Evolutionary conservation across 345 rosid genomes (phyloP).

Genomic region (Camelina hispida): DNA sequence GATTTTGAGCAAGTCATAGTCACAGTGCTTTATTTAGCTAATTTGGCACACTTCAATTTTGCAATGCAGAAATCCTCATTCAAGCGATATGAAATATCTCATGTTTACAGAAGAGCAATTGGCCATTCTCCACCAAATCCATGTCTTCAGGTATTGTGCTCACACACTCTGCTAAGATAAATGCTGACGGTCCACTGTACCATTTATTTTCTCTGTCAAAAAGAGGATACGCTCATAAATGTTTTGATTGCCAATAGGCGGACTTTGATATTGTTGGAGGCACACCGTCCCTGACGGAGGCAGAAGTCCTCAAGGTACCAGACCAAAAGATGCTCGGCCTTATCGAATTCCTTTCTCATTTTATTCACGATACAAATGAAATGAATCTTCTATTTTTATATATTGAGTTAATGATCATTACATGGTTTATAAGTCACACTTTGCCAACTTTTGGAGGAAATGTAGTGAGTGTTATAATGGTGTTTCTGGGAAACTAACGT

Average conservation of each 20-base stretch:
- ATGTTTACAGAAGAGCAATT: constrained; percentile 84
- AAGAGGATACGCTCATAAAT: constrained; percentile 19
- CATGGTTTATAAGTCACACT: constrained; percentile 8
- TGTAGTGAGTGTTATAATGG: constrained; percentile 9
- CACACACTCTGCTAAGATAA: constrained; percentile 10
- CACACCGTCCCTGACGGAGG: constrained; percentile 82
- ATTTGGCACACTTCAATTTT: constrained; percentile 29
- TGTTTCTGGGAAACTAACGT: background rate
- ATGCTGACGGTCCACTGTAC: background rate
- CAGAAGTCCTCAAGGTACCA: constrained; percentile 73
- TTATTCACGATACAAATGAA: background rate
- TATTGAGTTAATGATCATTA: background rate
- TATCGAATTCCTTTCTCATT: too few species aligned
- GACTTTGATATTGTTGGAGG: constrained; percentile 97
- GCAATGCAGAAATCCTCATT: constrained; percentile 77
- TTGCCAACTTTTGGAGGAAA: background rate
- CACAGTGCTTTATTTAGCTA: constrained; percentile 5
- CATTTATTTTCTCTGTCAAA: constrained; percentile 28
- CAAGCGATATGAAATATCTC: constrained; percentile 83
- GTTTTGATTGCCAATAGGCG: constrained; percentile 58
- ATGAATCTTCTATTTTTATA: background rate
- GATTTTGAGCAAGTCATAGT: constrained; percentile 19
- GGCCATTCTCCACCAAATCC: constrained; percentile 96
- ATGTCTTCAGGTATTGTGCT: constrained; percentile 73
- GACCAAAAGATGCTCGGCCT: background rate